Percentiles rank a stretch among this genome's conserved stretches.
Conservation (phyloP, 495 filamentous ascomycete genomes). For the Talaromyces proteolyticus region DNA sequence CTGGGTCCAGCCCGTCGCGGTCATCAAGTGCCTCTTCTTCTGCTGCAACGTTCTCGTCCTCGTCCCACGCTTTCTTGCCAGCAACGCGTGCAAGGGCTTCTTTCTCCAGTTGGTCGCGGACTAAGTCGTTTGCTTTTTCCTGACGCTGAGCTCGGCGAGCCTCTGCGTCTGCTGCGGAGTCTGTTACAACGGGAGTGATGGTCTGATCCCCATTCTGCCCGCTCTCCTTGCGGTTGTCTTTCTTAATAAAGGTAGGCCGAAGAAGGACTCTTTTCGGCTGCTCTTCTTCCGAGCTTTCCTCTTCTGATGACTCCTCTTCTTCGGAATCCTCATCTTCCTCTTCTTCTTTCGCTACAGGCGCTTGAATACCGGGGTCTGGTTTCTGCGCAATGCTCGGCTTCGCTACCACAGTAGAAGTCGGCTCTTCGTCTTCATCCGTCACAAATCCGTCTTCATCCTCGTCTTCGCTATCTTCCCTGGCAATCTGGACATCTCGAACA, state of each 20-base stretch:
- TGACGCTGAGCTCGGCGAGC: constrained; percentile 46
- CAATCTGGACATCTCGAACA: constrained; percentile 20
- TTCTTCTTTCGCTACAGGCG: constrained; percentile 51
- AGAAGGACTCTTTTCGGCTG: constrained; percentile 68
- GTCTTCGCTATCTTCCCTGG: constrained; percentile 26
- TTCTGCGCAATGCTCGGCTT: constrained; percentile 2
- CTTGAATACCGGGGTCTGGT: constrained; percentile 4
- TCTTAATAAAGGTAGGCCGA: constrained; percentile 88
- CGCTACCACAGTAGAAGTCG: background rate
- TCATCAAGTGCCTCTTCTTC: constrained; percentile 72
- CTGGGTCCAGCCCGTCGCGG: constrained; percentile 78
- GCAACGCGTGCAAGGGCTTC: constrained; percentile 68
- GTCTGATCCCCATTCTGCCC: constrained; percentile 11
- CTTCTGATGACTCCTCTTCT: constrained; percentile 47
- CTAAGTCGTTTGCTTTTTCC: constrained; percentile 65
- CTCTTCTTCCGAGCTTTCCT: constrained; percentile 66
- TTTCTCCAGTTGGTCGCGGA: constrained; percentile 83
- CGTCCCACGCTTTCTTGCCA: constrained; percentile 81
- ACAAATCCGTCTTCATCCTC: constrained; percentile 71
- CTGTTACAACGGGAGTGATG: constrained; percentile 21
- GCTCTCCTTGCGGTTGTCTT: constrained; percentile 55
- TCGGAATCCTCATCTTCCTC: constrained; percentile 48
- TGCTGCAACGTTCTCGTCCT: constrained; percentile 60
- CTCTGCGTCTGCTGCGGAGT: constrained; percentile 50
- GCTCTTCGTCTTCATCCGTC: constrained; percentile 55